Conservation (phyloP, 2,329 filamentous ascomycete species). For the Talaromyces sp. region DNA sequence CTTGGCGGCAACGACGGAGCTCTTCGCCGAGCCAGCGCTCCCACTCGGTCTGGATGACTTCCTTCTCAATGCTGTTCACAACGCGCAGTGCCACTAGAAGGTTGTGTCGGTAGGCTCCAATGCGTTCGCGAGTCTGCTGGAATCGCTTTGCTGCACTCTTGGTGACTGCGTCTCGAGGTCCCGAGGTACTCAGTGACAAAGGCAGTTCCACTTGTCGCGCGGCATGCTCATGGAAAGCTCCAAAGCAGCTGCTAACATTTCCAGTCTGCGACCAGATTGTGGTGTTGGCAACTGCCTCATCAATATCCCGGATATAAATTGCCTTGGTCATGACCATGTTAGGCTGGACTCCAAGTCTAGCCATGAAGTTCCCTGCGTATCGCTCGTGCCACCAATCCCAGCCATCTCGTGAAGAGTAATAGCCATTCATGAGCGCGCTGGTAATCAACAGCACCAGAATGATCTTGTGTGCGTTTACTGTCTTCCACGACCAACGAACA, state of each 20-base stretch:
- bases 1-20: conserved; percentile 70
- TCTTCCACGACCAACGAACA: conserved; percentile 66
- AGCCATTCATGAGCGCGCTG: conserved; percentile 72
- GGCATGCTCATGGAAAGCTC: conserved; percentile 48
- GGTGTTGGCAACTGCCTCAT: conserved; percentile 59
- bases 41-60: conserved; percentile 86
- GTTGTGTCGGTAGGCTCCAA: conserved; percentile 85
- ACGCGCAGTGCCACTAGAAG: conserved; percentile 86
- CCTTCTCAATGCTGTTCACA: conserved; percentile 84
- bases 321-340: conserved; percentile 81
- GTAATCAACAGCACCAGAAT: conserved; percentile 69
- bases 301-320: conserved; percentile 80
- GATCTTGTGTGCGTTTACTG: conserved; percentile 72
- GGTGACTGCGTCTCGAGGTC: conserved; percentile 33
- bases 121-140: conserved; percentile 75
- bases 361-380: conserved; percentile 79
- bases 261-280: conserved; percentile 32
- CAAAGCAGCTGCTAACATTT: conserved; percentile 44
- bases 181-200: conserved; percentile 31
- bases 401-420: conserved; percentile 73
- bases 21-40: conserved; percentile 89
- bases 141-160: conserved; percentile 59
- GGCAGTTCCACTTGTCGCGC: conserved; percentile 36
- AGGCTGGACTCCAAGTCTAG: conserved; percentile 74
- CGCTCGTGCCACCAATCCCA: conserved; percentile 85